phyloP scores from a whole-genome alignment of 2,329 filamentous ascomycete species.

The Penicillium rolfsii region DNA sequence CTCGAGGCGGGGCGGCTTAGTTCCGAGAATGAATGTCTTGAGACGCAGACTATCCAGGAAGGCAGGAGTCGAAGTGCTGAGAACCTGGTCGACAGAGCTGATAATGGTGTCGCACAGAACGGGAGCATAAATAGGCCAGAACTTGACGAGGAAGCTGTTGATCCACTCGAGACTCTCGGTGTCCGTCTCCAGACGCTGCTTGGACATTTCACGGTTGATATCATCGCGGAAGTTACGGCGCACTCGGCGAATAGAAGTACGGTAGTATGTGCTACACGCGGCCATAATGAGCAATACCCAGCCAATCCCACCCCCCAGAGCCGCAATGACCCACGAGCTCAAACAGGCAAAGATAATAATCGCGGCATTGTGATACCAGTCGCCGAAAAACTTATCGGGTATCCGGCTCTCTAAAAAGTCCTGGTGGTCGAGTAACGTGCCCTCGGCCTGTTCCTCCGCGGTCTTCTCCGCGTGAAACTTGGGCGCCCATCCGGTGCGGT shows the following conservation, averaged over 20 bases:
- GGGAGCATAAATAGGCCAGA: slow-evolving; percentile 98
- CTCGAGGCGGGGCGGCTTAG: slow-evolving; percentile 93
- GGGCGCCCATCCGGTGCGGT: slow-evolving; percentile 83
- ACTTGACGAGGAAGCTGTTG: slow-evolving; percentile 97
- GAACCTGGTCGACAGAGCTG: slow-evolving; percentile 90
- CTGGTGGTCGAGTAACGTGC: slow-evolving; percentile 79
- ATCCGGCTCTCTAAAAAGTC: slow-evolving; percentile 83
- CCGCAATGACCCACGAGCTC: slow-evolving; percentile 83
- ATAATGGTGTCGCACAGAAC: slow-evolving; percentile 91
- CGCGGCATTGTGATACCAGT: slow-evolving; percentile 98
- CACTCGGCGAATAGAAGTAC: slow-evolving; percentile 90
- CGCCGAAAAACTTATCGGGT: slow-evolving; percentile 88
- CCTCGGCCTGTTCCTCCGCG: slow-evolving; percentile 59
- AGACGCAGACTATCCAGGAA: slow-evolving; percentile 93
- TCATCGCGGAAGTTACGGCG: slow-evolving; percentile 96
- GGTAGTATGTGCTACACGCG: slow-evolving; percentile 89
- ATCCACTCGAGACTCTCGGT: slow-evolving; percentile 97
- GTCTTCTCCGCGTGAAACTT: slow-evolving; percentile 67
- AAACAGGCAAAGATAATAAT: slow-evolving; percentile 92
- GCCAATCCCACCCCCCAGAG: slow-evolving; percentile 85
- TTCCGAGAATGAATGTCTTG: slow-evolving; percentile 90
- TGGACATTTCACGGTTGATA: slow-evolving; percentile 82
- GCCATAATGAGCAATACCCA: slow-evolving; percentile 96
- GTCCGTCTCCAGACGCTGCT: slow-evolving; percentile 85
- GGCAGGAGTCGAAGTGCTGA: slow-evolving; percentile 86